Percentiles rank a stretch among this genome's conserved stretches.
phyloP scores from a whole-genome alignment of 306 rosid species.

The Prinsepia uniflora region DNA sequence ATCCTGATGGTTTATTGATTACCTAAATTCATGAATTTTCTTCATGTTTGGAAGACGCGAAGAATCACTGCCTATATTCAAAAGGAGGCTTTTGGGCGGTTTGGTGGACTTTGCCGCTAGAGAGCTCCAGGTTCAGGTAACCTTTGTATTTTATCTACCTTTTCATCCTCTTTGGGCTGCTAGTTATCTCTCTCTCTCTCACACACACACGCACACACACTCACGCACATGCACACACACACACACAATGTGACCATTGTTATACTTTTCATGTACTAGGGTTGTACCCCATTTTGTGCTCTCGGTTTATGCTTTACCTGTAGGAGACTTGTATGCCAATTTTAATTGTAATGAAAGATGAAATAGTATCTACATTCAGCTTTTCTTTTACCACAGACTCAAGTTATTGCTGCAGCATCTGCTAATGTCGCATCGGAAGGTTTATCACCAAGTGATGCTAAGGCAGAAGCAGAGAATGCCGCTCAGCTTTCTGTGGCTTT shows the following conservation, averaged over 20 bases:
- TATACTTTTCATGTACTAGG: not conserved
- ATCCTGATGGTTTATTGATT: slow-evolving; percentile 8
- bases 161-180: slow-evolving; percentile 2
- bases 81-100: slow-evolving; percentile 85
- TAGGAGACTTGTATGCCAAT: not conserved
- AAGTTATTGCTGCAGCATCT: slow-evolving; percentile 91
- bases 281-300: not conserved
- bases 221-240: slow-evolving; percentile 7
- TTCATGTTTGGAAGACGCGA: slow-evolving; percentile 69
- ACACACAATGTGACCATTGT: not conserved
- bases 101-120: slow-evolving; percentile 82
- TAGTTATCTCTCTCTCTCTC: not conserved
- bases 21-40: slow-evolving; percentile 31
- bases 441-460: slow-evolving; percentile 74
- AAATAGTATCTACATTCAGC: slow-evolving; percentile 35
- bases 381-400: slow-evolving; percentile 69
- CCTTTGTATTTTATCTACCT: slow-evolving; percentile 14
- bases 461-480: slow-evolving; percentile 88
- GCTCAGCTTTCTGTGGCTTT: slow-evolving; percentile 91
- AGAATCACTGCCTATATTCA: slow-evolving; percentile 84
- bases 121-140: slow-evolving; percentile 92
- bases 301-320: slow-evolving; percentile 1
- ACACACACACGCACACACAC: slow-evolving; percentile 4
- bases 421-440: slow-evolving; percentile 96
- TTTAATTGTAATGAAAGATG: not conserved